Conservation (phyloP, 345 rosid species). For the Turnera subulata region DNA sequence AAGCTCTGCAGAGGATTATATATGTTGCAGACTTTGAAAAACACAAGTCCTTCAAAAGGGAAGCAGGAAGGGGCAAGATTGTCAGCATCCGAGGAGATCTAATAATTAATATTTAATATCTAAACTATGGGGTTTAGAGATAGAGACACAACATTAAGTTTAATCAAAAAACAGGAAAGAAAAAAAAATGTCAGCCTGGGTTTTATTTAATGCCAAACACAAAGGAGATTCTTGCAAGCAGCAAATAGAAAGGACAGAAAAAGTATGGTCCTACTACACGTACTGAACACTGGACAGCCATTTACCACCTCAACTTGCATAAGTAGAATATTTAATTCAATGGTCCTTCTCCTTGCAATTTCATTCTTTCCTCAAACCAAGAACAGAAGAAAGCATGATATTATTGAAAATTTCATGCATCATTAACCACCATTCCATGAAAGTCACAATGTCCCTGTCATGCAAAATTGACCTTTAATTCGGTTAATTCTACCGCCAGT, state of each 20-base stretch:
- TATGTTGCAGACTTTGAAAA: slow-evolving; percentile 4
- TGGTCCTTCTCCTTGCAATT: slow-evolving; percentile 25
- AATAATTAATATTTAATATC: slow-evolving; percentile 25
- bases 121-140: slow-evolving; percentile 28
- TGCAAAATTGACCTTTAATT: not conserved
- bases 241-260: slow-evolving; percentile 44
- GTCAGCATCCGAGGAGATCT: slow-evolving; percentile 25
- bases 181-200: slow-evolving; percentile 16
- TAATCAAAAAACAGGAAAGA: not conserved
- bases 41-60: slow-evolving; percentile 15
- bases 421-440: slow-evolving; percentile 7
- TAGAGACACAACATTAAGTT: slow-evolving; percentile 8
- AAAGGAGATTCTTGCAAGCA: slow-evolving; percentile 38
- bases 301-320: slow-evolving; percentile 65
- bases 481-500: slow-evolving; percentile 33
- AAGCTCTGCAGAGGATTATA: not conserved
- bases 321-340: slow-evolving; percentile 12
- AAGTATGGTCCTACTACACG: slow-evolving; percentile 34
- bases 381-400: slow-evolving; percentile 22
- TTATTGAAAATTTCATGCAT: slow-evolving; percentile 24
- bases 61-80: slow-evolving; percentile 14
- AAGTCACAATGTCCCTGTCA: slow-evolving; percentile 41
- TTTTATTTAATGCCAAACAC: slow-evolving; percentile 33
- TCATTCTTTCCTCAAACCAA: slow-evolving; percentile 13
- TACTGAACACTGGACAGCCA: slow-evolving; percentile 17